Evolutionary conservation across 495 filamentous ascomycete species (phyloP).

Genomic region (Tuber brumale): DNA sequence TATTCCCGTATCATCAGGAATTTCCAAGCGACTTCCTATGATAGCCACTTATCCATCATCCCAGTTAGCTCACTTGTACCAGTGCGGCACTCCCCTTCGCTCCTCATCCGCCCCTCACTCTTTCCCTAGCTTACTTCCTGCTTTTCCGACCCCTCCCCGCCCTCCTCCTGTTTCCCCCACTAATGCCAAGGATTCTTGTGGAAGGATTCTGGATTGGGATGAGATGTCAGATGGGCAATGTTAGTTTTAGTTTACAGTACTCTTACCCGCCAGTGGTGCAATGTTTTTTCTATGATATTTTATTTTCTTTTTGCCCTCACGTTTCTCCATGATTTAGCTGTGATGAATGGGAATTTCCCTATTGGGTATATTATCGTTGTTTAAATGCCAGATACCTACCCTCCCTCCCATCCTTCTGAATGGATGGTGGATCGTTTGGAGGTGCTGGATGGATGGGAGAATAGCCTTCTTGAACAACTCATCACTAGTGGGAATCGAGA

Average conservation of each 20-base stretch:
- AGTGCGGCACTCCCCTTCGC: not conserved
- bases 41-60: not conserved
- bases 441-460: conserved; percentile 12
- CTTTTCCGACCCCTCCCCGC: too few species aligned
- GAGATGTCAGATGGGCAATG: conserved; percentile 1
- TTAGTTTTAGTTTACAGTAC: not conserved
- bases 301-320: not conserved
- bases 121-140: not conserved
- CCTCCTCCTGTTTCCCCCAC: not conserved
- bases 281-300: not conserved
- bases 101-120: not conserved
- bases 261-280: not conserved
- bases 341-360: not conserved
- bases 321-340: not conserved
- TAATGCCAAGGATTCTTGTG: not conserved
- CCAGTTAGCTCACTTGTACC: not conserved
- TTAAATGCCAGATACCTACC: not conserved
- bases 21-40: not conserved
- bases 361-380: not conserved
- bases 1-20: conserved; percentile 3
- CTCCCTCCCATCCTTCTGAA: not conserved
- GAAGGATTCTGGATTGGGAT: not conserved
- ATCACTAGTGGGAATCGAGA: conserved; percentile 36
- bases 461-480: conserved; percentile 33
- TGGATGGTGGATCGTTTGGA: not conserved